Percentiles rank a stretch among this genome's conserved stretches.
phyloP scores from a whole-genome alignment of 441 rosid genomes.

The Sinapis alba region DNA sequence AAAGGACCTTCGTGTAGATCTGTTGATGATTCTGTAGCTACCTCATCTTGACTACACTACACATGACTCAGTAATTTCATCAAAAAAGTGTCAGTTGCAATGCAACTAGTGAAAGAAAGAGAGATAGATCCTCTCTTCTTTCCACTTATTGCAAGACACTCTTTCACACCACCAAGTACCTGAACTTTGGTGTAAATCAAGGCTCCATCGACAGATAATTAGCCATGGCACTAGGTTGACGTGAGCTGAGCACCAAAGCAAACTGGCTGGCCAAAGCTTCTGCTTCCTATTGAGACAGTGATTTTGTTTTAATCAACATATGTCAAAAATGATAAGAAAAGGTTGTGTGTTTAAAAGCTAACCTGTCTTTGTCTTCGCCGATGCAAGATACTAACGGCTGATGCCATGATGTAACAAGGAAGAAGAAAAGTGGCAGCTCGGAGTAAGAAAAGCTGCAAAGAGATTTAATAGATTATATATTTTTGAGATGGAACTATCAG shows the following conservation, averaged over 20 bases:
- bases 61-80: slow-evolving; percentile 8
- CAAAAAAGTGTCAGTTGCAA: background rate
- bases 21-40: slow-evolving; percentile 54
- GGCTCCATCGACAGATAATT: slow-evolving; percentile 37
- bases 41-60: slow-evolving; percentile 37
- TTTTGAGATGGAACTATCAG: background rate
- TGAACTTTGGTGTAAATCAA: slow-evolving; percentile 3
- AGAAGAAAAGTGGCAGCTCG: slow-evolving; percentile 91
- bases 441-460: slow-evolving; percentile 65
- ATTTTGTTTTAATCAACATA: background rate
- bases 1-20: slow-evolving; percentile 54
- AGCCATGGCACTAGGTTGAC: slow-evolving; percentile 51
- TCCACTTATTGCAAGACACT: background rate
- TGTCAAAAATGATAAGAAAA: background rate
- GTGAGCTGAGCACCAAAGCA: slow-evolving; percentile 90
- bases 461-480: background rate
- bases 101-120: background rate
- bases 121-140: background rate
- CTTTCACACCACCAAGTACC: background rate
- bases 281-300: slow-evolving; percentile 62
- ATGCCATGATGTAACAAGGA: slow-evolving; percentile 96
- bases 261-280: slow-evolving; percentile 83
- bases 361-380: slow-evolving; percentile 90
- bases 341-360: background rate
- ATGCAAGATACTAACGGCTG: slow-evolving; percentile 89